Percentiles rank a stretch among this genome's conserved stretches.
Evolutionary conservation across 352 stramenopile species (phyloP).

Genomic region (Globisporangium parvum): DNA sequence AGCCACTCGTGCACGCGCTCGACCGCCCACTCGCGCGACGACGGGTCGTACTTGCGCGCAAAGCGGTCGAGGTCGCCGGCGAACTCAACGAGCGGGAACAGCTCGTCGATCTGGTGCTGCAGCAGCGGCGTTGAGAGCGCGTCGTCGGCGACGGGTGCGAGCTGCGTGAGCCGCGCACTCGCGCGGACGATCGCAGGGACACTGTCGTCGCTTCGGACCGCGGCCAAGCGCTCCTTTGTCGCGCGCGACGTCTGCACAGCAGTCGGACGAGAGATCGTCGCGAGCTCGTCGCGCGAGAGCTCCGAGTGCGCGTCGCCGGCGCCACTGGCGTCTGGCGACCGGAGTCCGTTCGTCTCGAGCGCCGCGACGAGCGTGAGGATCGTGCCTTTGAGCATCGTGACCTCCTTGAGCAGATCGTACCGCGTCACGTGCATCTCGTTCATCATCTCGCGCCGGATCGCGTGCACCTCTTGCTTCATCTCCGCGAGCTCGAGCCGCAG

Average conservation of each 20-base stretch:
- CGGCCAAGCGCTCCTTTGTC: conserved; percentile 44
- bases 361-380: conserved; percentile 52
- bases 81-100: conserved; percentile 76
- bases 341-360: conserved; percentile 20
- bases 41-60: conserved; percentile 31
- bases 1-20: conserved; percentile 73
- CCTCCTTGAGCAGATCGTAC: conserved; percentile 84
- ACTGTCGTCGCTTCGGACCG: conserved; percentile 17
- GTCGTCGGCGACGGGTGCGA: conserved; percentile 61
- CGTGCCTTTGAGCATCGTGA: conserved; percentile 73
- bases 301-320: conserved; percentile 10
- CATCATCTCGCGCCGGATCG: conserved; percentile 75
- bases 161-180: conserved; percentile 42
- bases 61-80: conserved; percentile 39
- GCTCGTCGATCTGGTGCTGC: conserved; percentile 73
- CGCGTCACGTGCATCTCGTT: conserved; percentile 77
- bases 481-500: conserved; percentile 47
- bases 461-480: conserved; percentile 60
- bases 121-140: conserved; percentile 57
- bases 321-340: conserved; percentile 9
- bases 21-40: conserved; percentile 59
- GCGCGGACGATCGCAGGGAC: conserved; percentile 20
- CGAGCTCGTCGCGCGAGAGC: conserved; percentile 37
- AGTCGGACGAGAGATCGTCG: conserved; percentile 36
- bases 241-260: conserved; percentile 41